Evolutionary conservation across 164 flowering plant genomes (phyloP).

Genomic region (Paratinospora sagittata): DNA sequence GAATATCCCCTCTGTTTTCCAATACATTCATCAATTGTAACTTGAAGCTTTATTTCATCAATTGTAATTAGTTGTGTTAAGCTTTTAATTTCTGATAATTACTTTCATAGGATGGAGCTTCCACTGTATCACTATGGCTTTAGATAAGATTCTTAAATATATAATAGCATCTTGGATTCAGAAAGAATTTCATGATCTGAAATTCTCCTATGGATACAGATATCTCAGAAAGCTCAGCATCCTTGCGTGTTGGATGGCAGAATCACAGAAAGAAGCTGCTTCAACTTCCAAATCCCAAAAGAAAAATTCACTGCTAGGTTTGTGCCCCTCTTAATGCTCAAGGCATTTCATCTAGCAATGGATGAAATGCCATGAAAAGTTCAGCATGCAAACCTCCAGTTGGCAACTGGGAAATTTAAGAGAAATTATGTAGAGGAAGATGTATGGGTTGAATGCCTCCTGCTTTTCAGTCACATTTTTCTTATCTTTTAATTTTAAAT

Average conservation of each 20-base stretch:
- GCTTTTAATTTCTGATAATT: background rate
- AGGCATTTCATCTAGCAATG: background rate
- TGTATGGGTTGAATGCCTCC: background rate
- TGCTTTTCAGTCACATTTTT: background rate
- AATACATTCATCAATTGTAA: background rate
- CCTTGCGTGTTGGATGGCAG: conserved; percentile 31
- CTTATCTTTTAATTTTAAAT: background rate
- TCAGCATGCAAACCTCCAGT: background rate
- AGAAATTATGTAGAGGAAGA: background rate
- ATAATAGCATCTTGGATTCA: background rate
- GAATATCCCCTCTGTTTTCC: background rate
- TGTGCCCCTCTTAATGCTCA: background rate
- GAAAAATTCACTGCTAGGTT: conserved; percentile 49
- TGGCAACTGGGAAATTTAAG: background rate
- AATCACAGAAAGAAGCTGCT: conserved; percentile 35
- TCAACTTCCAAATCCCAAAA: conserved; percentile 29
- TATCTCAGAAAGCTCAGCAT: conserved; percentile 1
- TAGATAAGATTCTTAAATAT: background rate
- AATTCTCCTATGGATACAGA: conserved; percentile 11
- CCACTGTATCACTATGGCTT: background rate
- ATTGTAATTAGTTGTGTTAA: too few relatives aligned
- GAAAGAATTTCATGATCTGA: background rate
- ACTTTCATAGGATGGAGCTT: background rate
- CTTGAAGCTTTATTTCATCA: background rate
- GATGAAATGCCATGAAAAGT: background rate